Conservation (phyloP, 441 rosid genomes). For the Erysimum cheiri region DNA sequence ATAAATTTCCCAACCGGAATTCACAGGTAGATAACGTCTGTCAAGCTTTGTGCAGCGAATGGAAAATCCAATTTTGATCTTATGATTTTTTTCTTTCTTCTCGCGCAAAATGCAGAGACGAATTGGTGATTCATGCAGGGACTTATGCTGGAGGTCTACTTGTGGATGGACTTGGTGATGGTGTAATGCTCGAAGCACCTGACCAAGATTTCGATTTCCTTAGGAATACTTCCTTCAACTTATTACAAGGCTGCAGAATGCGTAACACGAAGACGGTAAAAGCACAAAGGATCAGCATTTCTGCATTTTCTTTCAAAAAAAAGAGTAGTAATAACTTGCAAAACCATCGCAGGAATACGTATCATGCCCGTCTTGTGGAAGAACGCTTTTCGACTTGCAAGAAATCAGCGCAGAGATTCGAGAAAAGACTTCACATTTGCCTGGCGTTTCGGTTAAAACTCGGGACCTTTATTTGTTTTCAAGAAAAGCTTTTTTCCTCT, state of each 20-base stretch:
- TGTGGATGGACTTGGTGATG: conserved; percentile 97
- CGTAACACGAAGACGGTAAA: conserved; percentile 95
- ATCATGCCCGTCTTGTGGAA: conserved; percentile 99
- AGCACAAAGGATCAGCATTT: not conserved
- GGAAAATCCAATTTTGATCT: conserved; percentile 3
- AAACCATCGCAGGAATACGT: conserved; percentile 74
- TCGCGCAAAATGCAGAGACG: conserved; percentile 65
- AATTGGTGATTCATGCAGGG: conserved; percentile 90
- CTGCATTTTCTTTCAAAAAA: not conserved
- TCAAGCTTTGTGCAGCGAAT: conserved; percentile 5
- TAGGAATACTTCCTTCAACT: conserved; percentile 88
- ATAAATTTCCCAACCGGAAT: conserved; percentile 71
- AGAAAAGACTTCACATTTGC: conserved; percentile 91
- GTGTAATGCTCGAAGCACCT: conserved; percentile 83
- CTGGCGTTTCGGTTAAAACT: conserved; percentile 85
- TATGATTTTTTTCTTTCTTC: conserved; percentile 32
- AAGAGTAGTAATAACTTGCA: not conserved
- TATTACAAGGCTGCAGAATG: conserved; percentile 98
- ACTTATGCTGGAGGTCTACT: conserved; percentile 80
- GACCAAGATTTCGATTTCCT: conserved; percentile 92
- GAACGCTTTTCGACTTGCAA: conserved; percentile 96
- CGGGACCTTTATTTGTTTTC: conserved; percentile 20
- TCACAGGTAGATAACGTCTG: conserved; percentile 61
- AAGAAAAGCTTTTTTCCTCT: not conserved
- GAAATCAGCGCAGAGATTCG: conserved; percentile 95